Base-by-base conservation (phyloP, 176 grass and related monocot species). In the Musa troglodytarum region DNA sequence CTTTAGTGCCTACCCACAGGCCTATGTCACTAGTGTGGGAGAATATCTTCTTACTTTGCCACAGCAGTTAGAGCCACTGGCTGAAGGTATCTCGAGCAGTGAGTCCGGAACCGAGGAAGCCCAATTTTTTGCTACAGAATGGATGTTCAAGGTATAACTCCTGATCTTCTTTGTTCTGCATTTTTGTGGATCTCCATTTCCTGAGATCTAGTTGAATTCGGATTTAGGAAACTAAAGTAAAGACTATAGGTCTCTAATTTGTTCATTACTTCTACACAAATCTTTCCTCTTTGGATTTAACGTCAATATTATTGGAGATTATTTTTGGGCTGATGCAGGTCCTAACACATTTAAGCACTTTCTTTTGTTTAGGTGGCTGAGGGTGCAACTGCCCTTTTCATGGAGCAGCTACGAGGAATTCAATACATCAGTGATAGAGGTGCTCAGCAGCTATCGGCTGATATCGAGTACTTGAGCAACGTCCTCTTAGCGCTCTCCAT, bases 31-130 rank as follows among this genome's bases (percentile, higher is more conserved):
- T 24, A 92, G 85, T 58, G 86, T 99, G 50, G 91, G 88, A 23
- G 96, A 99, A 83, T 99, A 99, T 88, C 88, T 99, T 63, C 90
- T 99, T 72, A 99, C 96, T 83, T 87, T 99, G 67, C 91, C 96
- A 3, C 91, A 99, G 55, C 96, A 99, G 69, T 69, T 99, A 73
- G 96, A 99, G 80, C 96, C 96, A 72, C 82, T 99, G 6, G 85
- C 88, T 64, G 96, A 99, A 87, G 89, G 84, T 69, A 85, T 92
- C 75, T 89, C 90, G 25, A 86, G 86, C 79, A 81, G 67, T 28
- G 93, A 96, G 52, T 43, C 86, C 72, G 85, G 88, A 8, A 87
- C 88, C 15, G 95, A 98, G 0, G 96, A 99, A 61, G 96, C 96
- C 8, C 96, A 99, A 71, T 89, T 99, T 77, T 99, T 99, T 84